These are phyloP conservation scores for Amphirosellinia nigrospora DNA, from an alignment of 495 filamentous ascomycete species.

Conservation along the genomic window DNA sequence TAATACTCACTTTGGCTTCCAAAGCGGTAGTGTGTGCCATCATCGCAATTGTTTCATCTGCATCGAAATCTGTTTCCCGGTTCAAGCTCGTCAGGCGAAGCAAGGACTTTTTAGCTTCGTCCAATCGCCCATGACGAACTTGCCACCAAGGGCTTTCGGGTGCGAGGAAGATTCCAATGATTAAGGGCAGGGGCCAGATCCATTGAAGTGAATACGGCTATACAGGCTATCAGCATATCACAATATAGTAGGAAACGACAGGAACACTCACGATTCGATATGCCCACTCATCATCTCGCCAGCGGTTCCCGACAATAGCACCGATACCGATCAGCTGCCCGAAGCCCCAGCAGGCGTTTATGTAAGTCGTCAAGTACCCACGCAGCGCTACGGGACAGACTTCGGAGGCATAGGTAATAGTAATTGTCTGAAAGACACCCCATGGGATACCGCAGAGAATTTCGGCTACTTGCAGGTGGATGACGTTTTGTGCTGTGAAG, in stretches of 20 bases:
- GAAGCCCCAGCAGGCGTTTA: slow-evolving; percentile 84
- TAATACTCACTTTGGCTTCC: slow-evolving; percentile 61
- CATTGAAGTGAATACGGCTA: slow-evolving; percentile 76
- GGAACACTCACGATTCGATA: slow-evolving; percentile 58
- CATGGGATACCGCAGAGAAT: slow-evolving; percentile 79
- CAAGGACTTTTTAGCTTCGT: slow-evolving; percentile 72
- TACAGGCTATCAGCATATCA: slow-evolving; percentile 26
- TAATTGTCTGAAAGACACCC: slow-evolving; percentile 79
- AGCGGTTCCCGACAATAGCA: slow-evolving; percentile 70
- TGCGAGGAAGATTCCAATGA: slow-evolving; percentile 71
- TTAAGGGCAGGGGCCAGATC: slow-evolving; percentile 83
- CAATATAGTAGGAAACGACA: not conserved
- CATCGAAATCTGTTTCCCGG: slow-evolving; percentile 66
- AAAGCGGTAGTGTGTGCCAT: slow-evolving; percentile 82
- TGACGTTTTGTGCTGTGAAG: slow-evolving; percentile 75
- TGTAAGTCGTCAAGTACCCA: slow-evolving; percentile 77
- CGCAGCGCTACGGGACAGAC: slow-evolving; percentile 76
- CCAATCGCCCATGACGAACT: slow-evolving; percentile 69
- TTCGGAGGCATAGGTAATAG: slow-evolving; percentile 82
- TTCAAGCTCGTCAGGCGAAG: slow-evolving; percentile 67
- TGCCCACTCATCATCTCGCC: slow-evolving; percentile 59
- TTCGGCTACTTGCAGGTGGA: slow-evolving; percentile 72
- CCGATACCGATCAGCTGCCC: slow-evolving; percentile 78
- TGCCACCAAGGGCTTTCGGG: slow-evolving; percentile 88
- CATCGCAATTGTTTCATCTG: slow-evolving; percentile 80